phyloP scores from a whole-genome alignment of 176 grass and related monocot genomes.

The Secale cereale region DNA sequence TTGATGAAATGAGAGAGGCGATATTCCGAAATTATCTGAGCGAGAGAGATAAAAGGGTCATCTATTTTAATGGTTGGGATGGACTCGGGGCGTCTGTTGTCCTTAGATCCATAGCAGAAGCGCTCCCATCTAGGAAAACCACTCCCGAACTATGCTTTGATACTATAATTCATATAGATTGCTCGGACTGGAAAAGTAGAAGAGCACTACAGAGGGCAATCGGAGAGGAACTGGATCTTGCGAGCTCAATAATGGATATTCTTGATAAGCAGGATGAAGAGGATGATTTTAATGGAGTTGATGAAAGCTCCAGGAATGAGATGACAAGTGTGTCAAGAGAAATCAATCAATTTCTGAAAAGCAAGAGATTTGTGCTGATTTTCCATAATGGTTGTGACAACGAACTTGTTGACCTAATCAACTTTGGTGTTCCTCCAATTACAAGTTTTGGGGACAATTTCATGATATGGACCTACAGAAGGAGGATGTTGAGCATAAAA shows the following conservation, averaged over 20 bases:
- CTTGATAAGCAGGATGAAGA: no score
- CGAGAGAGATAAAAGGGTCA: not conserved
- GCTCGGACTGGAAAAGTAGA: not conserved
- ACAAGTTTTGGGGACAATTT: no score
- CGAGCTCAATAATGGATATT: no score
- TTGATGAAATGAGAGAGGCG: no score
- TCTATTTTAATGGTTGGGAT: not conserved
- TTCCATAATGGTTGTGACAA: not conserved
- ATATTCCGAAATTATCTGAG: no score
- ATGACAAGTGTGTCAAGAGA: no score
- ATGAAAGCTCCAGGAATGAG: no score
- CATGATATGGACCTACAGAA: not conserved
- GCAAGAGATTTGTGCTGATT: not conserved
- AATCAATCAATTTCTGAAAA: no score
- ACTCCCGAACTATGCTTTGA: not conserved
- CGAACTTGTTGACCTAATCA: not conserved
- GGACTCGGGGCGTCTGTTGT: not conserved
- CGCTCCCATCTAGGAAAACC: fast-evolving
- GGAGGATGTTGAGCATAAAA: not conserved
- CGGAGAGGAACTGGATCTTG: no score
- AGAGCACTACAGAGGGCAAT: slow-evolving; percentile 7
- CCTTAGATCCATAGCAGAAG: not conserved
- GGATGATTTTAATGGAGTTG: no score
- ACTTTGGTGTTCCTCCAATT: not conserved
- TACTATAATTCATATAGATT: not conserved